phyloP scores from a whole-genome alignment of 192 early-diverging fungal species.

The Mortierella claussenii region DNA sequence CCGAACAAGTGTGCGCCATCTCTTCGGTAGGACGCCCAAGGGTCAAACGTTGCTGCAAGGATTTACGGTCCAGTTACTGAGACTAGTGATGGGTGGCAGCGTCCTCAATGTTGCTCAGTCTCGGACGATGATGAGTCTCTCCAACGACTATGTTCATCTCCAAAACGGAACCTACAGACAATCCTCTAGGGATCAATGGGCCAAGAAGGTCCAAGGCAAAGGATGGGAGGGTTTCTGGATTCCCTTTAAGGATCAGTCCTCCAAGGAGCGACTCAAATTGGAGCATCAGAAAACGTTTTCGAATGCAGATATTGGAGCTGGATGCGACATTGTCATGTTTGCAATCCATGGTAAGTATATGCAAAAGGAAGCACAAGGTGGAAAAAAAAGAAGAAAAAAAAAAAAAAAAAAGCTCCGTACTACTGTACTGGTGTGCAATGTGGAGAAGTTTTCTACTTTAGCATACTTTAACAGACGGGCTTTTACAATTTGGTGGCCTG shows the following conservation, averaged over 20 bases:
- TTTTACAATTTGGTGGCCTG: too few relatives aligned
- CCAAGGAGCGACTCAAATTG: slow-evolving; percentile 7
- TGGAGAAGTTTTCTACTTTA: too few relatives aligned
- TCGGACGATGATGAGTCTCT: slow-evolving; percentile 15
- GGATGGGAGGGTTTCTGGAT: slow-evolving; percentile 51
- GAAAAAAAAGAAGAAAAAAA: slow-evolving; percentile 8
- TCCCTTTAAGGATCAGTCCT: slow-evolving; percentile 35
- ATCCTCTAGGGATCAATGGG: slow-evolving; percentile 37
- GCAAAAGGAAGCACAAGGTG: not conserved
- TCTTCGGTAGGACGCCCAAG: slow-evolving; percentile 40
- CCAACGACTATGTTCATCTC: slow-evolving; percentile 11
- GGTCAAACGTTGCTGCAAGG: slow-evolving; percentile 18
- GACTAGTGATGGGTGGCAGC: slow-evolving; percentile 17
- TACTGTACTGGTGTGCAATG: not conserved
- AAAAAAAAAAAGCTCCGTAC: not conserved
- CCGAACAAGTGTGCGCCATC: slow-evolving; percentile 24
- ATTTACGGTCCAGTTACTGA: slow-evolving; percentile 17
- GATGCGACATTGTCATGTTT: slow-evolving; percentile 47
- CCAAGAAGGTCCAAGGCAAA: slow-evolving; percentile 32
- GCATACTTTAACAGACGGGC: too few relatives aligned
- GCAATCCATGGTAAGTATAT: slow-evolving; percentile 36
- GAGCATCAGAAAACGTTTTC: slow-evolving; percentile 6
- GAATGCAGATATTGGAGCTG: slow-evolving; percentile 26
- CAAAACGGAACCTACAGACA: slow-evolving; percentile 25
- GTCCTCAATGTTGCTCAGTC: slow-evolving; percentile 30